Evolutionary conservation across 257 asterid genomes (phyloP).

Genomic region (Solanum dulcamara): DNA sequence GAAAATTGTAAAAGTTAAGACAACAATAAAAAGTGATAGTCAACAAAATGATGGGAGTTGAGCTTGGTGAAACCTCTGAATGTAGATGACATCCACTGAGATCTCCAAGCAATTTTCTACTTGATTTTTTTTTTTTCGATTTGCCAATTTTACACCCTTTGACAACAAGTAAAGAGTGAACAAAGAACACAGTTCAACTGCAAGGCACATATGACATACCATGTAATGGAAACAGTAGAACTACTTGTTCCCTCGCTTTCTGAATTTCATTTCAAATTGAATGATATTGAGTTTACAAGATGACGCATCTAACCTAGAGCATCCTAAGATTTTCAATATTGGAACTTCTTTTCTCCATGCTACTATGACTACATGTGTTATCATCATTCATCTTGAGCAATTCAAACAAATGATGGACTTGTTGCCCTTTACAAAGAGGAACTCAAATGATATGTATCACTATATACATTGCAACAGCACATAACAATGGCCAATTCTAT

Average conservation of each 20-base stretch:
- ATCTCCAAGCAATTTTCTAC: not conserved
- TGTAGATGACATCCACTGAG: not conserved
- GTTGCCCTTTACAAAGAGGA: slow-evolving; percentile 50
- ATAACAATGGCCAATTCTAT: slow-evolving; percentile 9
- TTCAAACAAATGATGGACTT: slow-evolving; percentile 31
- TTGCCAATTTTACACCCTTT: not conserved
- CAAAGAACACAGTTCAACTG: not conserved
- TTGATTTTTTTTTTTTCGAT: not conserved
- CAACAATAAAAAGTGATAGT: not conserved
- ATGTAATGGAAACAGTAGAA: not conserved
- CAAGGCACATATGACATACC: not conserved
- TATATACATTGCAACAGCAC: slow-evolving; percentile 61
- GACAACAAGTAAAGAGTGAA: not conserved
- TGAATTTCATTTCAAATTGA: not conserved
- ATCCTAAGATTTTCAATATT: slow-evolving; percentile 3
- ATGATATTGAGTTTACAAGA: not conserved
- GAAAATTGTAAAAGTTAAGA: not conserved
- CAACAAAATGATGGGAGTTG: not conserved
- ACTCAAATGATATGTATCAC: slow-evolving; percentile 37
- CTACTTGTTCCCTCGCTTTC: not conserved
- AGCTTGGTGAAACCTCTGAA: not conserved
- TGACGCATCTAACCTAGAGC: not conserved
- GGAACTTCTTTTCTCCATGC: slow-evolving; percentile 2
- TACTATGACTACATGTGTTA: slow-evolving; percentile 17
- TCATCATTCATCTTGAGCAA: slow-evolving; percentile 13